Base-by-base conservation (phyloP, 306 rosid genomes). In the Canavalia gladiata region DNA sequence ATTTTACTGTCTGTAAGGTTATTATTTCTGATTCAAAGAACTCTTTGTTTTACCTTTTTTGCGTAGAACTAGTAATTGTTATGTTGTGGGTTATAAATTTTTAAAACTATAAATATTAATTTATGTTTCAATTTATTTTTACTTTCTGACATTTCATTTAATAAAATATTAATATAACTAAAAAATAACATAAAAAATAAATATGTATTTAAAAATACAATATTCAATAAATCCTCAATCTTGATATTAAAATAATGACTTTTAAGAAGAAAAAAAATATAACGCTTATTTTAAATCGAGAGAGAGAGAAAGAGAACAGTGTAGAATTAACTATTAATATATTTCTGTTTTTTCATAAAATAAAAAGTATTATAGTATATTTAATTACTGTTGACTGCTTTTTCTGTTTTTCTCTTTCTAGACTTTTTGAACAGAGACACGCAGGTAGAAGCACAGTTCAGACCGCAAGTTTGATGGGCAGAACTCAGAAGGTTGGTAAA, bases 401-500 rank as follows among this genome's bases (percentile, higher is more conserved):
- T 30, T 52, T 71, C 30, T 62, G 29, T 1, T 25, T 62, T 29
- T 47, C 82, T 69, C 56, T 25, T 37, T 68, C 47, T 31, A 5
- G 46, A 57, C 8, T 12, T 33, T 57, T 11, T n/a, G 28, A 37
- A 62, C 72, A 49, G 66, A 18, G 25, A 18, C 25, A 74, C 62
- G 56, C 3, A 37, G 39, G 47, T 66, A 58, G 45, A 68, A 55
- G 62, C 76, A 77, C 77, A 46, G 35, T 69, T 57, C 65, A 52
- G 65, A 57, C 79, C 81, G 82, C 73, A 72, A 42, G 33, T 47
- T 64, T 35, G 70, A 69, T 43, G 66, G 50, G 13, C 71, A 39
- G 71, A 65, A 18, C 54, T 67, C 9, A 58, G 25, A 52, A 18
- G 81, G n/a, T 76, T 33, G 54, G 86, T 78, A 59, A 76, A 74